phyloP scores from a whole-genome alignment of 352 stramenopile genomes.

The Hyaloperonospora brassicae region DNA sequence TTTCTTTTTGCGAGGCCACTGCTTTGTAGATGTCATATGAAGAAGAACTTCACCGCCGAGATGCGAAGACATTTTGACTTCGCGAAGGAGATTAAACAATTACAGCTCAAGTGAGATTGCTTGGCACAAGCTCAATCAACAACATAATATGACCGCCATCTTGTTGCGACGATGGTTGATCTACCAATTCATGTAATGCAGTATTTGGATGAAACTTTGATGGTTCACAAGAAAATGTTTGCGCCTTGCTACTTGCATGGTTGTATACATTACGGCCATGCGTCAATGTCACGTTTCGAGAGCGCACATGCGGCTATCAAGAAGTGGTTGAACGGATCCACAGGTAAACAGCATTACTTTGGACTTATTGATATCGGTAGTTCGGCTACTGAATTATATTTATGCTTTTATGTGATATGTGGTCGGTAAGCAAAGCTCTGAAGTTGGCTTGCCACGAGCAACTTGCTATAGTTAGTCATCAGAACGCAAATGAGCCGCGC shows the following conservation, averaged over 20 bases:
- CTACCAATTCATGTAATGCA: neutral
- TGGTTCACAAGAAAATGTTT: neutral
- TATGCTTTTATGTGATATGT: neutral
- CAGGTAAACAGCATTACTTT: no score
- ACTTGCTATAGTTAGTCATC: neutral
- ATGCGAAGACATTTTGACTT: no score
- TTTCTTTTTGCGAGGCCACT: neutral
- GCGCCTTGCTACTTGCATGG: no score
- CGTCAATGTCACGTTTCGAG: no score
- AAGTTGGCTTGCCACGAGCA: neutral
- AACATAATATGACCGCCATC: neutral
- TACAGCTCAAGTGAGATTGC: neutral
- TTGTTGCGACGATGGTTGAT: neutral
- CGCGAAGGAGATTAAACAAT: no score
- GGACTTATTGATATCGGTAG: no score
- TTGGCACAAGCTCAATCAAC: neutral
- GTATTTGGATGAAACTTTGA: neutral
- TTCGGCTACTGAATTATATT: no score
- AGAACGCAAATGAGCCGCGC: neutral
- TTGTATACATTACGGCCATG: no score
- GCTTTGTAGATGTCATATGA: no score
- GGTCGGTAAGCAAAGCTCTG: neutral
- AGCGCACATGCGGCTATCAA: no score
- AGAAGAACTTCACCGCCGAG: no score
- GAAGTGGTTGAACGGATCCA: no score